A percentile compares a stretch with the other conserved stretches of the same genome.
Evolutionary conservation across 768 basidiomycete species (phyloP).

Genomic region (Kwoniella newhampshirensis): DNA sequence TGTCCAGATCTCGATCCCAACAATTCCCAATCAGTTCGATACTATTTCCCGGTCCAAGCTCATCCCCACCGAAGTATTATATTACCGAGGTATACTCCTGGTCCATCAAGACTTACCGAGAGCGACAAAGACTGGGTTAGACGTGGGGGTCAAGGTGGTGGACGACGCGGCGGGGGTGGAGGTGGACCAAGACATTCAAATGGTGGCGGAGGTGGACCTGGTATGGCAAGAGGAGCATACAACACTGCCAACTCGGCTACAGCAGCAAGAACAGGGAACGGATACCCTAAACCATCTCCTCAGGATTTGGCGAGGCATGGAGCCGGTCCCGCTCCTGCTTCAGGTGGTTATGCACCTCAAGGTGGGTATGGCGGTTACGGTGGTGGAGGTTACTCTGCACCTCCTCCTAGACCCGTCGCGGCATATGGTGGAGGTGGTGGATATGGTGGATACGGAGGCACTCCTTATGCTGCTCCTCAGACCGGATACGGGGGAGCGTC

Average conservation of each 20-base stretch:
- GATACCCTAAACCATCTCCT: slow-evolving; percentile 15
- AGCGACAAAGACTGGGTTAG: slow-evolving; percentile 72
- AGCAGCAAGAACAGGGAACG: slow-evolving; percentile 12
- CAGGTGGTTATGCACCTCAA: slow-evolving; percentile 4
- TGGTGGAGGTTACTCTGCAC: slow-evolving; percentile 46
- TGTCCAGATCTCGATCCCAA: slow-evolving; percentile 83
- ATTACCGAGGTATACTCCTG: slow-evolving; percentile 68
- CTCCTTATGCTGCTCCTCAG: slow-evolving; percentile 25
- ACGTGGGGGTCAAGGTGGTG: slow-evolving; percentile 53
- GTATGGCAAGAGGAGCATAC: slow-evolving; percentile 22
- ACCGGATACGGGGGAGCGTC: slow-evolving; percentile 5
- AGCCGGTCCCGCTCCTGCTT: slow-evolving; percentile 16
- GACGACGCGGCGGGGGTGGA: slow-evolving; percentile 31
- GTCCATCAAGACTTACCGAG: slow-evolving; percentile 63
- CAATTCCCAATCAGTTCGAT: slow-evolving; percentile 78
- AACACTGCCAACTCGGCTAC: slow-evolving; percentile 9
- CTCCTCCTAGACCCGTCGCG: slow-evolving; percentile 6
- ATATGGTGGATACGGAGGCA: slow-evolving; percentile 57
- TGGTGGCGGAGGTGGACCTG: slow-evolving; percentile 30
- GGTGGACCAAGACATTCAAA: slow-evolving; percentile 26
- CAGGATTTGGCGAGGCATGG: slow-evolving; percentile 12
- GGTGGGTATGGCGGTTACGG: slow-evolving; percentile 51
- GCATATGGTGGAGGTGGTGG: slow-evolving; percentile 23
- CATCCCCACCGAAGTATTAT: slow-evolving; percentile 81
- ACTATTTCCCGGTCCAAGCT: slow-evolving; percentile 83